A percentile compares a stretch with the other conserved stretches of the same genome.
Conservation (phyloP, 148 eudicot species). For the Dianthus caryophyllus region DNA sequence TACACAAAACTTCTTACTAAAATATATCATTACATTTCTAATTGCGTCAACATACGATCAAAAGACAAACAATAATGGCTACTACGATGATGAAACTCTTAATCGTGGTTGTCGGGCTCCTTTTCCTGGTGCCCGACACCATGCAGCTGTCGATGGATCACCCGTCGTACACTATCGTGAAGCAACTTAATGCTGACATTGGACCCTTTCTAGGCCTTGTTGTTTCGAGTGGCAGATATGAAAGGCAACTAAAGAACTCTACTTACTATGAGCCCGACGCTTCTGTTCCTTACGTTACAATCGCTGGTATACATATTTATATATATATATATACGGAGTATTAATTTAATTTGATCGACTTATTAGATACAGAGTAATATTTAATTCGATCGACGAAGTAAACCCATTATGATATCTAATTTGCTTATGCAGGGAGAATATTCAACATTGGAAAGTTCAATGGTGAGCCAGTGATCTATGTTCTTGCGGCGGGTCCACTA, state of each 20-base stretch:
- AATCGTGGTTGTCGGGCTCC: conserved; percentile 19
- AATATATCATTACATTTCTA: neutral
- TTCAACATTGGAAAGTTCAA: conserved; percentile 23
- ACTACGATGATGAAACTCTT: conserved; percentile 12
- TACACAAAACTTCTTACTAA: neutral
- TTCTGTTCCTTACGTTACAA: conserved; percentile 16
- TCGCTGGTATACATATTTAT: conserved; percentile 13
- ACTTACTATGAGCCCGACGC: conserved; percentile 10
- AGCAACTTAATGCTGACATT: conserved; percentile 6
- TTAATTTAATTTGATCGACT: too few relatives aligned
- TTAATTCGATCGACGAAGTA: too few relatives aligned
- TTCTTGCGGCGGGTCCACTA: too few relatives aligned
- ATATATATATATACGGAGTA: too few relatives aligned
- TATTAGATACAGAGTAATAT: too few relatives aligned
- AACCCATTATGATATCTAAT: too few relatives aligned
- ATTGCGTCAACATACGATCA: neutral
- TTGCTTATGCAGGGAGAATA: conserved; percentile 22
- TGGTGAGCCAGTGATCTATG: conserved; percentile 16
- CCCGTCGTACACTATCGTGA: conserved; percentile 12
- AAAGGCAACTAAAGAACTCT: conserved; percentile 15
- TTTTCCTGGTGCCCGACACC: conserved; percentile 22
- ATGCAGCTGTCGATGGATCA: conserved; percentile 16
- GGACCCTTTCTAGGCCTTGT: conserved; percentile 20
- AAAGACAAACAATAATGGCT: neutral
- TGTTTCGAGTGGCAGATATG: conserved; percentile 10